A percentile compares a stretch with the other conserved stretches of the same genome.
phyloP scores from a whole-genome alignment of 2,329 filamentous ascomycete species.

The Colletotrichum godetiae region DNA sequence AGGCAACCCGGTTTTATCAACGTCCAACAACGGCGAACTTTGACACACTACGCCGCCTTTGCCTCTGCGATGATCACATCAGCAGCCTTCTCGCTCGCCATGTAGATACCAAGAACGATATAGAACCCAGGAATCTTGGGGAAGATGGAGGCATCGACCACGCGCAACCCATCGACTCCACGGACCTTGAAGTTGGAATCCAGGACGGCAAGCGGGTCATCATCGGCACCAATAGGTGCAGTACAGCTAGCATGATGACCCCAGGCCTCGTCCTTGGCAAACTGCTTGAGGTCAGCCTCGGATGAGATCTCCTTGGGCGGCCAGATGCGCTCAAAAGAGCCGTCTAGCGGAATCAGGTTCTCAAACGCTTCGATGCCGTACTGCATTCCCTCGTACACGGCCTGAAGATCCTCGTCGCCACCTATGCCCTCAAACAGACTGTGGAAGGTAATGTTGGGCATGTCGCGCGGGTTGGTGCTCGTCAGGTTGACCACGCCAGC shows the following conservation, averaged over 20 bases:
- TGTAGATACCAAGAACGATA: conserved; percentile 60
- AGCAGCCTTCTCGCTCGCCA: conserved; percentile 69
- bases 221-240: conserved; percentile 65
- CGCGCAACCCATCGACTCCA: conserved; percentile 65
- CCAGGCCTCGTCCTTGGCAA: conserved; percentile 56
- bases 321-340: conserved; percentile 50
- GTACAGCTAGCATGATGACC: conserved; percentile 69
- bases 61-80: conserved; percentile 45
- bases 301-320: conserved; percentile 51
- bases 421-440: conserved; percentile 58
- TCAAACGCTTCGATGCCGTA: conserved; percentile 56
- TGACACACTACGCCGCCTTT: neutral
- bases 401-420: conserved; percentile 56
- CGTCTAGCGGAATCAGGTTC: conserved; percentile 46
- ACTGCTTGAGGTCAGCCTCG: conserved; percentile 57
- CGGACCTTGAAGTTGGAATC: conserved; percentile 68
- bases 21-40: neutral
- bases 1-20: too few species aligned
- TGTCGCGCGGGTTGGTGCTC: conserved; percentile 70
- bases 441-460: conserved; percentile 70
- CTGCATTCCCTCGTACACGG: conserved; percentile 57
- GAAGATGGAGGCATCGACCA: conserved; percentile 71
- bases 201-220: conserved; percentile 66
- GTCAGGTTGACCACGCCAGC: conserved; percentile 71
- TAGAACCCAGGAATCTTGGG: conserved; percentile 60